Base-by-base conservation (phyloP, 805 yeast genomes). In the Metschnikowia koreensis region DNA sequence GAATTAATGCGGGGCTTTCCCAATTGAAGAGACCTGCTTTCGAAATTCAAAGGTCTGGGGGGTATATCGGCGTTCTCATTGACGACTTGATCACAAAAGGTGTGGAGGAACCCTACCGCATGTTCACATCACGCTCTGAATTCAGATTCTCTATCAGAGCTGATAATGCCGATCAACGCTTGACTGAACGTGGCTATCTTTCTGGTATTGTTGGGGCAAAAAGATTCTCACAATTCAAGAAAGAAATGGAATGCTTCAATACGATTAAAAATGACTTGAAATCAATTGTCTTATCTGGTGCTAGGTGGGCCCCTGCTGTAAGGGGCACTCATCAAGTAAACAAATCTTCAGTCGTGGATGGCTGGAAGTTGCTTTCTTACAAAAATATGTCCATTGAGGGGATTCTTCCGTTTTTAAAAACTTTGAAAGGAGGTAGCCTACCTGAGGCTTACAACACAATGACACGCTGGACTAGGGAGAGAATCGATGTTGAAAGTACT, bases 91-190 rank as follows among this genome's bases (percentile, higher is more conserved):
- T 92, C 31, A 92, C 97, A 0, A 90, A 90, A 66, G 99, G 99
- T 16, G 97, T 94, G 1, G 89, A 85, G 54, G 99, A 94, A 67
- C 99, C 99, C 1, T 94, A 94, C 66, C 75, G 99, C 57, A 94
- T 94, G 99, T 94, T 94, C 65, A 94, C 99, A 0, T 90, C 97
- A 6, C 79, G 99, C 46, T 88, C 97, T 0, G 99, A 94, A 66
- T 94, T 90, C 66, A 77, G 99, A 64, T 82, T 94, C 38, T 85
- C 91, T 34, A 89, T 91, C 5, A 76, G 99, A 53, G 85, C 97
- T 0, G 99, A 94, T 66, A 94, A 94, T 72, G 98, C 99, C 0
- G 97, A 96, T 63, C 68, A 81, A 50, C 73, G 99, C 55, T 71
- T 94, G 51, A 92, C 98, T 0, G 82, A 76, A 48, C 66, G 71